Base-by-base conservation (phyloP, 305 asterid genomes). In the Caryopteris hybrid region DNA sequence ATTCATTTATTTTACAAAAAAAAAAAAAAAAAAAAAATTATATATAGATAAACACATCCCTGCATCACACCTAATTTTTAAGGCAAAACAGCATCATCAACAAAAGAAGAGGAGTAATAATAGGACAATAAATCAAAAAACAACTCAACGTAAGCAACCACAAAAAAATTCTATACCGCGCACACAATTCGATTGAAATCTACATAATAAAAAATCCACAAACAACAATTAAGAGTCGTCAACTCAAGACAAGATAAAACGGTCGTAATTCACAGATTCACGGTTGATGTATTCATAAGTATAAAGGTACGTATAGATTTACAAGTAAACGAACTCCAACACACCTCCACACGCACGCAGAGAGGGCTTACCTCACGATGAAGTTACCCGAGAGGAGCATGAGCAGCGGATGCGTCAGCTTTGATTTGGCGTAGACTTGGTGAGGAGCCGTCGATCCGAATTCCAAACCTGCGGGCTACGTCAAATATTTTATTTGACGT, bases 311-410 rank as follows among this genome's bases (percentile, higher is more conserved):
- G 63, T 16, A 34, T 29, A 63, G 57, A 69, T 34, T 69, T 27
- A 45, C 38, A 9, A 33, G 27, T 34, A 64, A 43, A 38, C 52
- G 64, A 31, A 16, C 12, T 69, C 33, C 64, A 38, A 13, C n/a
- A n/a, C n/a, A n/a, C n/a, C n/a, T n/a, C n/a, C n/a, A n/a, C n/a
- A 39, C 69, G 64, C 18, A 61, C 71, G 71, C 41, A 21, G 47
- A 65, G 38, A 46, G 5, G 17, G 70, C 25, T 63, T 51, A 60
- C 78, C 78, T 60, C 13, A 46, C 55, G 75, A 68, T 50, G 64
- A 48, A 66, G 74, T 54, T 61, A 23, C 60, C 53, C 17, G 11
- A 14, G 55, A 22, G 51, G 69, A 57, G 41, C 56, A 63, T 38
- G 72, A 63, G 39, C 36, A 14, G 76, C 17, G 61, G 66, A 53